Base-by-base conservation (phyloP, 305 asterid genomes). In the Fraxinus angustifolia region DNA sequence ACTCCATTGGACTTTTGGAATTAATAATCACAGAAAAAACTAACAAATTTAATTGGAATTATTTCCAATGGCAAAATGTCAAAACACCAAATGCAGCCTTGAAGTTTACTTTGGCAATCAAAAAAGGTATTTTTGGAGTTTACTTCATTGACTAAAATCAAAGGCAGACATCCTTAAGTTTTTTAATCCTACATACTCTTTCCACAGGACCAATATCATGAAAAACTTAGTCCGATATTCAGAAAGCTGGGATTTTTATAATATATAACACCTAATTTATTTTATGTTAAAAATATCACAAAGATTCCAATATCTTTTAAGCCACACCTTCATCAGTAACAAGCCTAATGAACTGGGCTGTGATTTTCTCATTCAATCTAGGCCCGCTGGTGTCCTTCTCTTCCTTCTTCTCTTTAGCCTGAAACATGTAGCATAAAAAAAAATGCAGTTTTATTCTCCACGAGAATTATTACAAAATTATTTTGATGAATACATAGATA, bases 271-370 rank as follows among this genome's bases (percentile, higher is more conserved):
- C 21, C 70, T 26, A 81, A 67, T 60, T 60, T 60, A 4, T 26
- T 67, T 3, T 3, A 65, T 40, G 71, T 5, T 56, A 21, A 23
- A 26, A 75, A 30, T 34, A 34, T 8, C 33, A 75, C 21, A 70
- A n/a, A 72, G n/a, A 40, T 36, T 23, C 4, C 72, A 75, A 2
- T 21, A 62, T 62, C 14, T 19, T 62, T 17, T 62, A 62, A 10
- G n/a, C 34, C 82, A 50, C 77, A 93, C 98, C 98, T 87, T 92
- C 92, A 42, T 89, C 97, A 16, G 85, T 67, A 75, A 95, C 94
- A 48, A 95, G 97, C 88, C 98, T 89, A 85, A 95, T 75, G 33
- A 62, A 67, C 34, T 87, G 90, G 17, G 91, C 87, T n/a, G 87
- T 88, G 82, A 95, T 91, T 74, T 90, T 78, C 74, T 89, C 93